phyloP scores from a whole-genome alignment of 164 flowering plant genomes.

The Liriodendron chinense region DNA sequence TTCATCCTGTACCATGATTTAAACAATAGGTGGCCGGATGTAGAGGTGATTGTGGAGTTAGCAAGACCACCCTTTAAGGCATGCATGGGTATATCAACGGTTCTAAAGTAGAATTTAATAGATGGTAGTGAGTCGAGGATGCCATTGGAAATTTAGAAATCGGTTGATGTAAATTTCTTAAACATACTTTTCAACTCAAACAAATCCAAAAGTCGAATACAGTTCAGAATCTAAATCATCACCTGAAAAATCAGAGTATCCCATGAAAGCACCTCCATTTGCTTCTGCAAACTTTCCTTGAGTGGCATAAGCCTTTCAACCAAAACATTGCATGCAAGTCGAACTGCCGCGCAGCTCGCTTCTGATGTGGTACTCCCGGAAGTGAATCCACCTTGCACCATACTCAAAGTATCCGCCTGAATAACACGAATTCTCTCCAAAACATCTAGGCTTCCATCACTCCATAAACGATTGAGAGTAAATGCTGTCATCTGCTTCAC shows the following conservation, averaged over 20 bases:
- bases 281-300: slow-evolving; percentile 45
- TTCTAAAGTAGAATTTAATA: too few relatives aligned
- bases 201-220: neutral
- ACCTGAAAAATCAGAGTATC: slow-evolving; percentile 62
- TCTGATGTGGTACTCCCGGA: slow-evolving; percentile 94
- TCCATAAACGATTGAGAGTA: slow-evolving; percentile 51
- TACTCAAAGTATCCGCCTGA: slow-evolving; percentile 80
- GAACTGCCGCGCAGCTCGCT: slow-evolving; percentile 87
- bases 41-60: too few relatives aligned
- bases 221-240: slow-evolving; percentile 2
- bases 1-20: too few relatives aligned
- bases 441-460: slow-evolving; percentile 47
- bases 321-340: slow-evolving; percentile 63
- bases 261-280: slow-evolving; percentile 60
- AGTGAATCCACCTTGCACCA: slow-evolving; percentile 85
- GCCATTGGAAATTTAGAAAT: neutral
- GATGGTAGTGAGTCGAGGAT: neutral
- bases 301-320: slow-evolving; percentile 65
- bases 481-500: slow-evolving; percentile 85
- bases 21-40: too few relatives aligned
- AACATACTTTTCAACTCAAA: neutral
- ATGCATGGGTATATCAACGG: too few relatives aligned
- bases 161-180: neutral
- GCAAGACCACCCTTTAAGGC: too few relatives aligned
- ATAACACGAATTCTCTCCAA: slow-evolving; percentile 67